A percentile compares a stretch with the other conserved stretches of the same genome.
phyloP scores from a whole-genome alignment of 208 protist genomes.

The Trichomonas tenax region DNA sequence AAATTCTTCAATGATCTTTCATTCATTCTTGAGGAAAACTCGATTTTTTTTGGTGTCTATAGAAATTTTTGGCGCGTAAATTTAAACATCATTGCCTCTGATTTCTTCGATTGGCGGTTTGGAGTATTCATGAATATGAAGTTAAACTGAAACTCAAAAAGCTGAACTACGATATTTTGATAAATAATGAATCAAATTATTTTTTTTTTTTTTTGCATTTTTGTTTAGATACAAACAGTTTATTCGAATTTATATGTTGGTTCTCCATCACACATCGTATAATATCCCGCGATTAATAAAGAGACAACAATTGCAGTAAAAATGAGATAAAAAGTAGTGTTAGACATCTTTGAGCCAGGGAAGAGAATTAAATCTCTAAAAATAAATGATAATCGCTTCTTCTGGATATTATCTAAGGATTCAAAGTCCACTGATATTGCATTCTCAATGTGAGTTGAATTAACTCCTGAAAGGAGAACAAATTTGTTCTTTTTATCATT shows the following conservation, averaged over 20 bases:
- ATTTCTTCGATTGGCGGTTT: too few relatives aligned
- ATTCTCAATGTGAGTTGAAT: background rate
- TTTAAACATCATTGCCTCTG: too few relatives aligned
- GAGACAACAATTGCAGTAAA: background rate
- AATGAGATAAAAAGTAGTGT: background rate
- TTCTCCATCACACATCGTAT: background rate
- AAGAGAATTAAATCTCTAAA: background rate
- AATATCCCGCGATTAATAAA: background rate
- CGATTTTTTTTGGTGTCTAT: too few relatives aligned
- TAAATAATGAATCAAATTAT: too few relatives aligned
- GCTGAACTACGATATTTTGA: too few relatives aligned
- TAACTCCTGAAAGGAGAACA: background rate
- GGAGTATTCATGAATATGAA: too few relatives aligned
- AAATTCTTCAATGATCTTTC: too few relatives aligned
- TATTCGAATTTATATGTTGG: background rate
- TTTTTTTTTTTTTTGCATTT: too few relatives aligned
- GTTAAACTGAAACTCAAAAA: too few relatives aligned
- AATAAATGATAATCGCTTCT: background rate
- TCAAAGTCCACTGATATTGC: background rate
- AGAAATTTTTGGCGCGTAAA: too few relatives aligned
- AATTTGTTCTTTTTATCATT: background rate
- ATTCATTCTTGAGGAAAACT: too few relatives aligned
- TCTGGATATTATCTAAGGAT: background rate
- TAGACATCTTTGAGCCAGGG: background rate
- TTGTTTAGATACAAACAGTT: background rate